Evolutionary conservation across 495 filamentous ascomycete species (phyloP), one percentile per base, ranked within the genome.

Genomic region (Filosporella fistucella): DNA sequence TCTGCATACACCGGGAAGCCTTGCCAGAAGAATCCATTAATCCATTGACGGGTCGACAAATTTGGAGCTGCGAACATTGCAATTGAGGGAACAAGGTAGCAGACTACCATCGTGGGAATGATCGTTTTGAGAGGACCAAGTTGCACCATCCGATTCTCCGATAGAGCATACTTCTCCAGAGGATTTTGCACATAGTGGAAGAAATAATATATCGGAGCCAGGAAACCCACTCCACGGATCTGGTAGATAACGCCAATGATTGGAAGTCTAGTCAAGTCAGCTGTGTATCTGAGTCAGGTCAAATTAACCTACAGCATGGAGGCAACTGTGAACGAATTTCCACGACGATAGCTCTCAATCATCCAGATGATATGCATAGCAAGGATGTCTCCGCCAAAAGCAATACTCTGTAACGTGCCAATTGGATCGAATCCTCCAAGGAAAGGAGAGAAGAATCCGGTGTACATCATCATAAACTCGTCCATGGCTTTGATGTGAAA

Each of bases 201-300:
- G 25, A 62, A 59, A 47, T 58, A 69, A 54, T 68, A 71, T 2
- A 71, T 42, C 9, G 70, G 69, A 16, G 57, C 61, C 24, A 70
- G 51, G 9, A 63, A 36, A 17, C 55, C 67, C 16, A 64, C 60
- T 23, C 66, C 64, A 13, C 52, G 42, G 13, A 56, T 45, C 47
- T 71, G 68, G 51, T 60, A 64, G 24, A 59, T 22, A 14, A 67
- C 24, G 0, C 50, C 55, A 40, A 67, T 56, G 12, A 65, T 35
- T 11, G 52, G 52, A 16, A 61, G 54, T 10, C 62, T 66, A 47
- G 3, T 4, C 11, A 17, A 2, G 49, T 56, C 20, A 51, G 34
- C 18, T 18, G 6, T 25, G 12, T 3, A 35, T 18, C 6, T 41
- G 17, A 41, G 17, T 43, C 8, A 9, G n/a, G n/a, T n/a, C 2